Evolutionary conservation across 352 stramenopile species (phyloP).

Genomic region (Pythium insidiosum): DNA sequence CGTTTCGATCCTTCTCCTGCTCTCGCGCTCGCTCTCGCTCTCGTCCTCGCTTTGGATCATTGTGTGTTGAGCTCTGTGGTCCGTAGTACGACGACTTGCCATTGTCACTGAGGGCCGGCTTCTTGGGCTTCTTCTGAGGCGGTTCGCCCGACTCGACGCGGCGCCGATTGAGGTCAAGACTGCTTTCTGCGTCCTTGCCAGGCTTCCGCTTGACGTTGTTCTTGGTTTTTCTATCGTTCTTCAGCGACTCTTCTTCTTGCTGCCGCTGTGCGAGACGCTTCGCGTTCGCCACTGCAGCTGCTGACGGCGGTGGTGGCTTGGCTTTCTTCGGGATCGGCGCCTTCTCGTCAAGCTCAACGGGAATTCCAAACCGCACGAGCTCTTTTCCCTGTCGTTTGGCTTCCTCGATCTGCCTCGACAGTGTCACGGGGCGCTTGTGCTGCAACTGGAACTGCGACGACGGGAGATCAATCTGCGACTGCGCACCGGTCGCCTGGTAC

Average conservation of each 20-base stretch:
- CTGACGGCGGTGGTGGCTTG: too few relatives aligned
- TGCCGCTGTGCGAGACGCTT: background rate
- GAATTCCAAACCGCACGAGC: slow-evolving; percentile 4
- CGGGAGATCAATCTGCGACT: slow-evolving; percentile 3
- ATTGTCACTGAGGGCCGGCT: background rate
- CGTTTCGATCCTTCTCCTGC: too few relatives aligned
- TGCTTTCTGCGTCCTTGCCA: background rate
- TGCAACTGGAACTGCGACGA: background rate
- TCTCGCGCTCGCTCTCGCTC: too few relatives aligned
- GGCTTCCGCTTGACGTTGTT: background rate
- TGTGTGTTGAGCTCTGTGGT: too few relatives aligned
- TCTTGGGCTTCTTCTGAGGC: background rate
- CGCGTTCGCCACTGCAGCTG: background rate
- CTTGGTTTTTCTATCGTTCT: slow-evolving; percentile 1
- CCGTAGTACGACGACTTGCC: background rate
- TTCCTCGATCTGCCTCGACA: slow-evolving; percentile 8
- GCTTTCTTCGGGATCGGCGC: slow-evolving; percentile 12
- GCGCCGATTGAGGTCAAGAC: slow-evolving; percentile 5
- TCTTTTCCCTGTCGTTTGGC: slow-evolving; percentile 7
- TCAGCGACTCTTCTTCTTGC: background rate
- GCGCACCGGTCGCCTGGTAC: slow-evolving; percentile 9
- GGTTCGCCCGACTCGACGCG: slow-evolving; percentile 4
- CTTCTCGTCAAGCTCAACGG: slow-evolving; percentile 2
- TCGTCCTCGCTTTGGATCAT: too few relatives aligned
- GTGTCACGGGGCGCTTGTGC: slow-evolving; percentile 8